Conservation (phyloP, 768 basidiomycete genomes). For the Punctularia strigosozonata region DNA sequence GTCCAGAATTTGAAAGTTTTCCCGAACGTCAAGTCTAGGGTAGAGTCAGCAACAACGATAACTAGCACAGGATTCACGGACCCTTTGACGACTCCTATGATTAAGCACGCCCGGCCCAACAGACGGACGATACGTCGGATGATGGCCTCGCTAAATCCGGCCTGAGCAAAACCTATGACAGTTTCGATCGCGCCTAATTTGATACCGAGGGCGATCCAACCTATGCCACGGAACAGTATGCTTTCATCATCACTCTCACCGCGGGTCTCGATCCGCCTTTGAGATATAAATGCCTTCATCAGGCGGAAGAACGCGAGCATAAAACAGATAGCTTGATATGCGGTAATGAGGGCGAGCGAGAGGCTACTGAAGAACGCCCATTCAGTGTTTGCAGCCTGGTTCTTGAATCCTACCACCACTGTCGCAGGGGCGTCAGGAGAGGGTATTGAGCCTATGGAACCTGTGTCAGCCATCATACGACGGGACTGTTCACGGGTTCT, state of each 20-base stretch:
- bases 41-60: background rate
- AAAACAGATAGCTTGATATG: conserved; percentile 49
- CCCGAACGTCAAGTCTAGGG: background rate
- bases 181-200: conserved; percentile 57
- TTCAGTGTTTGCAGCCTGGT: conserved; percentile 22
- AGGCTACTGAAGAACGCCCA: conserved; percentile 50
- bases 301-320: conserved; percentile 49
- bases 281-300: conserved; percentile 32
- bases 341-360: conserved; percentile 46
- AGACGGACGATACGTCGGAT: conserved; percentile 48
- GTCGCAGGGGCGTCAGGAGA: conserved; percentile 1
- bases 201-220: conserved; percentile 52
- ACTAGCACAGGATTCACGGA: conserved; percentile 18
- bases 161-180: conserved; percentile 46
- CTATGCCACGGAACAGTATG: conserved; percentile 44
- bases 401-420: no score
- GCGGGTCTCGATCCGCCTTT: conserved; percentile 37
- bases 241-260: conserved; percentile 30
- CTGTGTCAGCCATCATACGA: no score
- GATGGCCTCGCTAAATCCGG: conserved; percentile 31
- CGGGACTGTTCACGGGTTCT: conserved; percentile 12
- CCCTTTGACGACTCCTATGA: conserved; percentile 61
- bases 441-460: no score
- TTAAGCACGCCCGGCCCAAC: conserved; percentile 38
- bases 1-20: background rate